Evolutionary conservation across 108 stramenopile species (phyloP).

Genomic region (Hondaea fermentalgiana): DNA sequence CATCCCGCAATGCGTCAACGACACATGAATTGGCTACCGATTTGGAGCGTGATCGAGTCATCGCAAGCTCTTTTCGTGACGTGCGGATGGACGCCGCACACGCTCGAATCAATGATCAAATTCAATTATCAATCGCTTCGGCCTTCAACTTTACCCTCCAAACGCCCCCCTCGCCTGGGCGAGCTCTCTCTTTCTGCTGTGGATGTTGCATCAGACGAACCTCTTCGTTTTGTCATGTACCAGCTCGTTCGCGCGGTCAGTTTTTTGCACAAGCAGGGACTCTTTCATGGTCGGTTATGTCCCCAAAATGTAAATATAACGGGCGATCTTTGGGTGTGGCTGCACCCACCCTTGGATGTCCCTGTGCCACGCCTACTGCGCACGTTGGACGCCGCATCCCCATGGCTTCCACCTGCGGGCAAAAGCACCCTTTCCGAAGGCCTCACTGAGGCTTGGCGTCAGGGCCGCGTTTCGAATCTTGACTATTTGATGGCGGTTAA

Average conservation of each 20-base stretch:
- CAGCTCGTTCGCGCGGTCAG: constrained; percentile 26
- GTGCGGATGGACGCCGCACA: neutral
- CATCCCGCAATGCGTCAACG: neutral
- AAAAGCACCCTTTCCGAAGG: constrained; percentile 21
- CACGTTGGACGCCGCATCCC: neutral
- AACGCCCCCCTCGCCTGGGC: neutral
- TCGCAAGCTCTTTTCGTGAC: neutral
- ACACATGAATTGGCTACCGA: neutral
- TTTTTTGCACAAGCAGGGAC: neutral
- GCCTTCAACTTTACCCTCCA: neutral
- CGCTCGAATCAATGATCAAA: neutral
- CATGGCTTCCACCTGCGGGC: too few relatives aligned
- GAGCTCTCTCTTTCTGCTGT: neutral
- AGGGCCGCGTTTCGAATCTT: constrained; percentile 50
- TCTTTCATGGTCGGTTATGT: neutral
- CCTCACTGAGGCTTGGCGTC: constrained; percentile 34
- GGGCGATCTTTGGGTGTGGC: constrained; percentile 1
- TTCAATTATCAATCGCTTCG: neutral
- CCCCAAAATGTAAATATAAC: neutral
- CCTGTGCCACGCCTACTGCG: neutral
- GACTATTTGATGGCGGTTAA: constrained; percentile 62
- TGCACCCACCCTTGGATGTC: neutral
- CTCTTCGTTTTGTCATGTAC: constrained; percentile 24
- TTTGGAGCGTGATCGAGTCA: neutral
- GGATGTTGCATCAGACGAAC: constrained; percentile 11